Conservation (phyloP, 2,329 filamentous ascomycete species). For the Colletotrichum sp. region DNA sequence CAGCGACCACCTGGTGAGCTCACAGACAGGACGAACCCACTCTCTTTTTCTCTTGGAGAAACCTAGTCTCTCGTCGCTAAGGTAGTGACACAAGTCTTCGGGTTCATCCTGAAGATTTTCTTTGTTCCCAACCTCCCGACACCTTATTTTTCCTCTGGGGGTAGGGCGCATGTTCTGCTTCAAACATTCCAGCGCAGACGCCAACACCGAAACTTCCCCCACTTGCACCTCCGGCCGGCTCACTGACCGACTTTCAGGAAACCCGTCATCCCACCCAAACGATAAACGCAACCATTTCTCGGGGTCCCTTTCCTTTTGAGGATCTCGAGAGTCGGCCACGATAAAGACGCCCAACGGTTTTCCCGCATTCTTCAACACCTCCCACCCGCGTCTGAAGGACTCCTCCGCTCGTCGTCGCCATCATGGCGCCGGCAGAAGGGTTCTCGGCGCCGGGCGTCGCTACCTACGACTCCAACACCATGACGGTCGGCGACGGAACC, state of each 20-base stretch:
- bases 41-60: background rate
- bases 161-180: background rate
- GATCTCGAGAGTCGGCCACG: background rate
- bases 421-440: conserved; percentile 65
- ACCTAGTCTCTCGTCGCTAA: background rate
- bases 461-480: conserved; percentile 75
- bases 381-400: conserved; percentile 8
- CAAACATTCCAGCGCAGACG: background rate
- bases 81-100: background rate
- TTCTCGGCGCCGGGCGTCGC: conserved; percentile 75
- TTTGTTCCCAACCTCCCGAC: background rate
- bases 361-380: conserved; percentile 2
- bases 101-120: background rate
- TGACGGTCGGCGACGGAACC: conserved; percentile 81
- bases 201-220: background rate
- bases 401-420: conserved; percentile 43
- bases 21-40: conserved; percentile 8
- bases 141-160: background rate
- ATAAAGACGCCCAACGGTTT: background rate
- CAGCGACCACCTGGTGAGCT: conserved; percentile 14
- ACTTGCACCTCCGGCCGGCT: conserved; percentile 8
- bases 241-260: conserved; percentile 7
- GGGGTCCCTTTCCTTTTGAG: background rate
- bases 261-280: background rate
- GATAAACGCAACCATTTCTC: conserved; percentile 6